These are phyloP conservation scores for Chlamydomonas sp. DNA, from an alignment of 139 green algal genomes.

Conservation along the genomic window DNA sequence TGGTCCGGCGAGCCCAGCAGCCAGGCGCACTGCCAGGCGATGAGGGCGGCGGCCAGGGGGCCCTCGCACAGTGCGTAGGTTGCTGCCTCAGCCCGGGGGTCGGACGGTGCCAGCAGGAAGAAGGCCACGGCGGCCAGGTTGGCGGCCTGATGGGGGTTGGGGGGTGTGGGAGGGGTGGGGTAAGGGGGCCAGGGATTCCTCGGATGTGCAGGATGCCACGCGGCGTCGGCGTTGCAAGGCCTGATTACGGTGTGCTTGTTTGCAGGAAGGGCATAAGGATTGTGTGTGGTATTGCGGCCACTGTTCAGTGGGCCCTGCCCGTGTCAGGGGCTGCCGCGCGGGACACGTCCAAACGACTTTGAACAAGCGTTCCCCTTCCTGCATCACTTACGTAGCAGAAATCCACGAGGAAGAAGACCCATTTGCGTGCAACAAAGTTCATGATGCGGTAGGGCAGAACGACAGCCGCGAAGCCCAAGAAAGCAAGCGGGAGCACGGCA, in stretches of 20 bases:
- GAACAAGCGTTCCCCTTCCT: background rate
- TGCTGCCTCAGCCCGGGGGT: conserved; percentile 19
- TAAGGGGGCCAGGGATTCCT: background rate
- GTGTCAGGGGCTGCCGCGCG: no score
- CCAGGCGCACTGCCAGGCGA: conserved; percentile 74
- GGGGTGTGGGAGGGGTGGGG: background rate
- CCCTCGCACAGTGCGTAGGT: conserved; percentile 49
- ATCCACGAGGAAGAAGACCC: conserved; percentile 65
- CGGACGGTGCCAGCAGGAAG: conserved; percentile 23
- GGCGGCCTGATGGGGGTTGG: conserved; percentile 38
- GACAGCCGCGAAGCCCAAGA: conserved; percentile 51
- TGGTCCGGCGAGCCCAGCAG: conserved; percentile 59
- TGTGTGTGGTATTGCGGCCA: no score
- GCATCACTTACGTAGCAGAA: conserved; percentile 65
- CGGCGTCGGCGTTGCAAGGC: background rate
- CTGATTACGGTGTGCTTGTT: no score
- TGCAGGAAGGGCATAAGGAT: no score
- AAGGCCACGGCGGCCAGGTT: conserved; percentile 46
- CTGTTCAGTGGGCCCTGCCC: no score
- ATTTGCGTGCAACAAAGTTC: conserved; percentile 38
- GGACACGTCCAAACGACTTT: background rate
- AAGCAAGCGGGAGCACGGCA: conserved; percentile 35
- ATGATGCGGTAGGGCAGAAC: conserved; percentile 52
- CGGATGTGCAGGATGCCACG: background rate
- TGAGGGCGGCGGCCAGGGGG: conserved; percentile 58